Base-by-base conservation (phyloP, 257 asterid genomes). In the Nicotiana noctiflora region DNA sequence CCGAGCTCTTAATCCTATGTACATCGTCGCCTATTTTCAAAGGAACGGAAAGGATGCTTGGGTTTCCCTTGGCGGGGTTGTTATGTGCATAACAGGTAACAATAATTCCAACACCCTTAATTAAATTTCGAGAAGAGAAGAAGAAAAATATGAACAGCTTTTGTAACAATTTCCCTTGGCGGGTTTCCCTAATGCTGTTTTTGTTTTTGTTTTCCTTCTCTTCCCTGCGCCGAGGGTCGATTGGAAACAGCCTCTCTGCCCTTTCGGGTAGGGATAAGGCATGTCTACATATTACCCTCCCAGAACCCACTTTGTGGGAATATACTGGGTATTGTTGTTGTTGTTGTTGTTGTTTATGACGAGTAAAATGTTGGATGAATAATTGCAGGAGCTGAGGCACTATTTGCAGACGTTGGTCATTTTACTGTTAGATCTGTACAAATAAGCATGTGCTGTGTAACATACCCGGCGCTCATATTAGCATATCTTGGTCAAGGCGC, bases 41-140 rank as follows among this genome's bases (percentile, higher is more conserved):
- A 78, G 97, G 77, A 89, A 93, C 44, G 92, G 91, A 9, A 89
- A 81, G 37, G 32, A 82, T 0, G 98, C 88, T 17, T 93, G 98
- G 98, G 55, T 88, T 4, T 92, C 97, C 4, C 86, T 93, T 0
- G 97, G 98, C 0, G 98, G 97, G 0, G 87, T 90, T 2, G 91
- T 93, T 60, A 92, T 92, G 23, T 86, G 91, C 88, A 88, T 90
- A 83, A 92, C 97, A 25, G 95, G 93, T 86, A 23, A 67, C 31
- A 9, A 37, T 37, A 9, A 25, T 34, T n/a, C 52, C 75, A 31
- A 82, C 76, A 12, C 23, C 75, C 32, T 63, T 12, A n/a, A 34
- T 34, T 34, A 17, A 75, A 44, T 68, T 23, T 37, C 12, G 34
- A n/a, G 55, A 37, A n/a, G 76, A 67, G 55, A 37, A 46, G 52